These are phyloP conservation scores for Daldinia childiae DNA, from an alignment of 495 filamentous ascomycete species.

Conservation along the genomic window DNA sequence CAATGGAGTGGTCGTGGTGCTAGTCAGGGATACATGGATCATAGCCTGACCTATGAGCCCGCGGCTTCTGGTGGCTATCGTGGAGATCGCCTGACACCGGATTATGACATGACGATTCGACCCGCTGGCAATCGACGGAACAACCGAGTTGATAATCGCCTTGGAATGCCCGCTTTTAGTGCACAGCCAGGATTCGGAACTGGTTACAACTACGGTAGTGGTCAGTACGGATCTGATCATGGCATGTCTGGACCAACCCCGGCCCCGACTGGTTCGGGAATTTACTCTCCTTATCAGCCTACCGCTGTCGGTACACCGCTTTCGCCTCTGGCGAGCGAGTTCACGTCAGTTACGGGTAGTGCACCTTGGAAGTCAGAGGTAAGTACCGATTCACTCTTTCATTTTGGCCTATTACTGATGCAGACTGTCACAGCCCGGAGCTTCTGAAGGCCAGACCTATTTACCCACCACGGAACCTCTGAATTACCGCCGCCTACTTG, in stretches of 20 bases:
- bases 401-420: constrained; percentile 16
- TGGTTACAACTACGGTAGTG: constrained; percentile 35
- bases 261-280: constrained; percentile 53
- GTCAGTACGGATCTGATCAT: constrained; percentile 50
- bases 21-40: constrained; percentile 47
- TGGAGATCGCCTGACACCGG: constrained; percentile 55
- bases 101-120: constrained; percentile 55
- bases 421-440: constrained; percentile 47
- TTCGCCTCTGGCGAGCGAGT: constrained; percentile 86
- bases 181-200: constrained; percentile 26
- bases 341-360: constrained; percentile 60
- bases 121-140: constrained; percentile 49
- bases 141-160: constrained; percentile 57
- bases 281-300: constrained; percentile 72
- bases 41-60: constrained; percentile 42
- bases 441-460: constrained; percentile 76
- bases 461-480: constrained; percentile 90
- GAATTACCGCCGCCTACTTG: constrained; percentile 94
- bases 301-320: constrained; percentile 80
- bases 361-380: constrained; percentile 64
- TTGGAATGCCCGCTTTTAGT: constrained; percentile 34
- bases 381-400: constrained; percentile 31
- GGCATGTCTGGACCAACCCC: constrained; percentile 45
- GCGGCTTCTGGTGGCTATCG: constrained; percentile 51
- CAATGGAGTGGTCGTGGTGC: constrained; percentile 53